Evolutionary conservation across 148 eudicot species (phyloP), one percentile per base, ranked within the genome.

Genomic region (Oxyria digyna): DNA sequence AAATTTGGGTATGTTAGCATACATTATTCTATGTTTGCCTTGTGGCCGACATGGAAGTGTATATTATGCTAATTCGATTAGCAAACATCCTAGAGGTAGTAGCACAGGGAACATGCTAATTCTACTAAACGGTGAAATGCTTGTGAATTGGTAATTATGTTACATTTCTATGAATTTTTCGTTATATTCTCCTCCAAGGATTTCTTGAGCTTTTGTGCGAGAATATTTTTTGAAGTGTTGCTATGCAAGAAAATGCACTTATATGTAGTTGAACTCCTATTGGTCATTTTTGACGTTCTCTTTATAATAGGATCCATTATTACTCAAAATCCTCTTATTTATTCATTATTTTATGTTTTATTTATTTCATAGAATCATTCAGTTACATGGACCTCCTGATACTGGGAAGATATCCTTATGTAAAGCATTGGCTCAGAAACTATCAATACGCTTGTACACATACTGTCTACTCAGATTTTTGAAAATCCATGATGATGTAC

Each of bases 341-440:
- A 15, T 12, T 29, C 65, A 4, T 59, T 37, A 59, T 59, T 59
- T 31, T 67, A 27, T 35, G 23, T n/a, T 50, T 46, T n/a, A n/a
- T n/a, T 38, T 52, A 54, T 20, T 79, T 64, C 87, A 70, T 82
- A 94, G 98, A 67, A 94, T 94, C 69, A 76, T 94, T 74, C 92
- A 90, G 77, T 78, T 94, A 46, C 98, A 94, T 81, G 98, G 98
- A 72, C 98, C 98, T 69, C 98, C 98, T 67, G 98, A 97, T 67
- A 94, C 98, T 63, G 98, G 98, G 66, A 94, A 94, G 81, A 94
- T 97, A 57, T 90, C 98, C 67, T 68, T 94, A 74, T 94, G 98
- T 83, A 94, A 94, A 80, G 97, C 98, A 71, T 77, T 94, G 81
- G 98, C 98, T 72, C 98, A 94, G 72, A 94, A 94, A 81, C 87